phyloP scores from a whole-genome alignment of 78 protist genomes.

The Dictyostelium purpureum region DNA sequence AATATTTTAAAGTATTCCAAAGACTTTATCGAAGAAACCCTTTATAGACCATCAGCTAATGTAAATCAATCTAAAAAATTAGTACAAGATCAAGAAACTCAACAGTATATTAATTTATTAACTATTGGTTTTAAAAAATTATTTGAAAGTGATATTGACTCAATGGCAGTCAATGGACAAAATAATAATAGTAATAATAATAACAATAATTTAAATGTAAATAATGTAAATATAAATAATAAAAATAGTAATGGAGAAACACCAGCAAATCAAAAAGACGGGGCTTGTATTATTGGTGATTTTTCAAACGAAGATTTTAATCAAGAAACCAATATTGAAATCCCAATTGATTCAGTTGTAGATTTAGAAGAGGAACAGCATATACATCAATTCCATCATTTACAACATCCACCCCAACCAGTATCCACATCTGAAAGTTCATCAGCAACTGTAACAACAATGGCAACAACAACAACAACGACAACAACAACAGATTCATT shows the following conservation, averaged over 20 bases:
- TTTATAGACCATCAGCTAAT: constrained; percentile 47
- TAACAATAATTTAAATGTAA: not conserved
- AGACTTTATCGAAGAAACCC: constrained; percentile 64
- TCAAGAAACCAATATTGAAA: not conserved
- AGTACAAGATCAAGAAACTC: constrained; percentile 4
- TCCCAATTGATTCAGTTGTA: not conserved
- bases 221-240: not conserved
- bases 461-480: not conserved
- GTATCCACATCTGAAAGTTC: not conserved
- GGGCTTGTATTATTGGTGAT: too few species aligned
- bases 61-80: not conserved
- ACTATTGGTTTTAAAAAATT: constrained; percentile 27
- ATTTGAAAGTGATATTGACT: constrained; percentile 1
- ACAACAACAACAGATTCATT: not conserved
- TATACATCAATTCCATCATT: not conserved
- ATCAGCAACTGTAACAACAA: not conserved
- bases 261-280: not conserved
- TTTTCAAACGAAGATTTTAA: constrained; percentile 14
- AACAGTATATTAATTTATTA: constrained; percentile 12
- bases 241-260: not conserved
- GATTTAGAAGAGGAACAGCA: not conserved
- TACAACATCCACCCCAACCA: not conserved
- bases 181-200: not conserved
- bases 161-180: too few species aligned
- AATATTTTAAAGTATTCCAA: constrained; percentile 63